Conservation (phyloP, 345 rosid genomes). For the Erucastrum elatum region DNA sequence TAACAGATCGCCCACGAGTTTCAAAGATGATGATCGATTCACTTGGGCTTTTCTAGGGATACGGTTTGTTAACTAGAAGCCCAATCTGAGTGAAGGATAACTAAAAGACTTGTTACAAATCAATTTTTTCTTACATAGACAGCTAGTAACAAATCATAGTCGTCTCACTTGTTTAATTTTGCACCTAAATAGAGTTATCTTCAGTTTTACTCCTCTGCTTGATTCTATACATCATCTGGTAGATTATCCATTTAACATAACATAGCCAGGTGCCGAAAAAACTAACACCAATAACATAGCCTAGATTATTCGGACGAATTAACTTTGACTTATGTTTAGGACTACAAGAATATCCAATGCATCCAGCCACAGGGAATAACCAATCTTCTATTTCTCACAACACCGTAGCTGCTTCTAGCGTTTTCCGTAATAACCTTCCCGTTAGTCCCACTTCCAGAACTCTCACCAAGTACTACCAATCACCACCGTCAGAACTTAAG, state of each 20-base stretch:
- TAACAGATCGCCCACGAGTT: not conserved
- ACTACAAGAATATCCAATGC: not conserved
- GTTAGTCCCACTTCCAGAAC: slow-evolving; percentile 44
- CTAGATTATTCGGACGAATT: not conserved
- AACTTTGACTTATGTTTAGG: not conserved
- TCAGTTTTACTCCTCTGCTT: no score
- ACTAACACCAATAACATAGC: not conserved
- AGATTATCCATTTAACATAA: no score
- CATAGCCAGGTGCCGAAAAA: no score
- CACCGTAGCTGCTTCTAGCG: slow-evolving; percentile 35
- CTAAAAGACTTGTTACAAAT: not conserved
- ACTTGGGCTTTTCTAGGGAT: not conserved
- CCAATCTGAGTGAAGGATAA: not conserved
- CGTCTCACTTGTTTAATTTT: no score
- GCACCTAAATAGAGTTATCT: no score
- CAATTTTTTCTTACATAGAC: no score
- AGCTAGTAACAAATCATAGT: no score
- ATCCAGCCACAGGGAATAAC: not conserved
- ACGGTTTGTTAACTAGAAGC: not conserved
- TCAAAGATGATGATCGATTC: not conserved
- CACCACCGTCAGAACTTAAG: slow-evolving; percentile 43
- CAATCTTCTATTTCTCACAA: not conserved
- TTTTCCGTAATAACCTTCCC: slow-evolving; percentile 1
- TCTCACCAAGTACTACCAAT: slow-evolving; percentile 33
- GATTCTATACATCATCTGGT: no score